Evolutionary conservation across 2,329 filamentous ascomycete species (phyloP).

Genomic region (Neoascochyta sp.): DNA sequence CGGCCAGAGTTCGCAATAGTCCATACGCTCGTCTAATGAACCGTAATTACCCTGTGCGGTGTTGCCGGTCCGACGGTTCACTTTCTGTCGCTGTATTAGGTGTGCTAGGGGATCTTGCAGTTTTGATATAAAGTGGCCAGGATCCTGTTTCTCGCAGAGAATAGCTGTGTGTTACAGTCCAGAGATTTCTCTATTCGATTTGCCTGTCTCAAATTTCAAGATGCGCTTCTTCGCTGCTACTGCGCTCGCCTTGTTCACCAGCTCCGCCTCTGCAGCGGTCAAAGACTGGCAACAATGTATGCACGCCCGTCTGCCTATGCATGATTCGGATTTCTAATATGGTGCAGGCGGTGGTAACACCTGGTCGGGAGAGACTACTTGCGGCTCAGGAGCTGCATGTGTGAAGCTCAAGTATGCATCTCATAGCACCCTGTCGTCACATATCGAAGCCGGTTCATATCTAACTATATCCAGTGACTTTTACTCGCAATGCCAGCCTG

Average conservation of each 20-base stretch:
- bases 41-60: slow-evolving; percentile 9
- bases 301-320: background rate
- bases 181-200: no score
- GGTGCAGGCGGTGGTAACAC: slow-evolving; percentile 26
- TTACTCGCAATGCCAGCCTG: slow-evolving; percentile 44
- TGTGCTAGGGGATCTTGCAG: no score
- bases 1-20: no score
- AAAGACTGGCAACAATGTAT: slow-evolving; percentile 37
- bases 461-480: slow-evolving; percentile 22
- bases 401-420: slow-evolving; percentile 28
- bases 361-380: slow-evolving; percentile 26
- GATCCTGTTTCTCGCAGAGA: no score
- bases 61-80: slow-evolving; percentile 7
- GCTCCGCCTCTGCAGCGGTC: slow-evolving; percentile 22
- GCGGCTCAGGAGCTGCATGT: slow-evolving; percentile 24
- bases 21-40: slow-evolving; percentile 5
- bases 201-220: no score
- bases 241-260: slow-evolving; percentile 20
- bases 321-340: slow-evolving; percentile 6
- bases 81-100: no score
- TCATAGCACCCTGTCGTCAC: background rate
- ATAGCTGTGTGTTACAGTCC: no score
- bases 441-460: no score
- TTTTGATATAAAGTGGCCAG: no score
- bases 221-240: slow-evolving; percentile 22